A percentile compares a stretch with the other conserved stretches of the same genome.
Conservation (phyloP, 2,329 filamentous ascomycete genomes). For the Penicillium aurantiogriseum region DNA sequence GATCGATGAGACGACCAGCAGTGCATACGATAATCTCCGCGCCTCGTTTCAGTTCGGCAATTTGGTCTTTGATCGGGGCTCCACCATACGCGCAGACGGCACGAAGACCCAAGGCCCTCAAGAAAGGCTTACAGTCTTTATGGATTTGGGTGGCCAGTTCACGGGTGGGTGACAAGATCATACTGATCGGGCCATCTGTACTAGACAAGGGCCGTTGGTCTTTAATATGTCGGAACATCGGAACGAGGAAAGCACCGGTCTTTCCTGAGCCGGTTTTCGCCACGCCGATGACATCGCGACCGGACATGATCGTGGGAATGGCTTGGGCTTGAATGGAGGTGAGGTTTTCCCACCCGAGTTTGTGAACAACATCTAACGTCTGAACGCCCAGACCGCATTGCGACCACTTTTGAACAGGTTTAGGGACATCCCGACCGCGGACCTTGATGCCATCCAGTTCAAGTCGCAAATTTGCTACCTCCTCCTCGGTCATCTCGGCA, state of each 20-base stretch:
- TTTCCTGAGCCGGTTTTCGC: constrained; percentile 98
- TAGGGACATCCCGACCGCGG: constrained; percentile 80
- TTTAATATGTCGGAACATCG: constrained; percentile 97
- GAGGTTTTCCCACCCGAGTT: constrained; percentile 79
- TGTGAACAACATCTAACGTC: constrained; percentile 79
- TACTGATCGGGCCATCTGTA: constrained; percentile 79
- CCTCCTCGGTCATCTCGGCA: constrained; percentile 76
- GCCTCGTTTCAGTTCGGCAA: constrained; percentile 91
- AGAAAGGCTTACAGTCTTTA: constrained; percentile 88
- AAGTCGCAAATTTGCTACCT: constrained; percentile 75
- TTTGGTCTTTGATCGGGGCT: constrained; percentile 94
- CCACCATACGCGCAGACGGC: constrained; percentile 93
- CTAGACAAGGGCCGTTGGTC: constrained; percentile 81
- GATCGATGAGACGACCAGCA: constrained; percentile 91
- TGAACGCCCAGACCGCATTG: constrained; percentile 88
- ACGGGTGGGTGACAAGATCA: constrained; percentile 92
- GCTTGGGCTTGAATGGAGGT: constrained; percentile 96
- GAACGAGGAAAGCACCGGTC: constrained; percentile 89
- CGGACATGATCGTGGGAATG: constrained; percentile 91
- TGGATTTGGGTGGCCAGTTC: constrained; percentile 94
- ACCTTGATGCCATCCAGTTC: constrained; percentile 97
- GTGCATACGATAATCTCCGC: constrained; percentile 95
- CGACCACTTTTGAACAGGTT: constrained; percentile 93
- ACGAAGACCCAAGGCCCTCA: constrained; percentile 80
- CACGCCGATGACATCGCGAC: constrained; percentile 90